Evolutionary conservation across 2,329 filamentous ascomycete species (phyloP).

Genomic region (Diaporthe eres): DNA sequence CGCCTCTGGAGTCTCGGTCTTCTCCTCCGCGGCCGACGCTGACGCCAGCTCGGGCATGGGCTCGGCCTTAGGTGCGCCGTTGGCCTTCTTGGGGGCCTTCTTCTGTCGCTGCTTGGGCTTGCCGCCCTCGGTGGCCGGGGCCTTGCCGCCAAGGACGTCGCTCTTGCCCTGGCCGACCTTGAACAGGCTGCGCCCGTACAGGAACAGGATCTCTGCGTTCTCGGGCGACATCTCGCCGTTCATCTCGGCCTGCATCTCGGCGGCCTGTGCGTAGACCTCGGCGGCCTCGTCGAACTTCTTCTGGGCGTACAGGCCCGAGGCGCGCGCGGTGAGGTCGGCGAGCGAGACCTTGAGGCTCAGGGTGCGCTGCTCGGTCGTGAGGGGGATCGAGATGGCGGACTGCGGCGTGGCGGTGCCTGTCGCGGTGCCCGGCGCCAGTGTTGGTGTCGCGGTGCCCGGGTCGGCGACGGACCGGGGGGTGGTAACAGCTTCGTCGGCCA

Average conservation of each 20-base stretch:
- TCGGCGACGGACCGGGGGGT: constrained; percentile 36
- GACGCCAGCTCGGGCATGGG: constrained; percentile 54
- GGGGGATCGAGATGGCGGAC: constrained; percentile 45
- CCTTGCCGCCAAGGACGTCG: constrained; percentile 90
- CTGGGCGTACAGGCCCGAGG: constrained; percentile 86
- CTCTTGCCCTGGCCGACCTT: constrained; percentile 95
- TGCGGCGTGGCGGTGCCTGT: constrained; percentile 52
- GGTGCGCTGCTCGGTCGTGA: constrained; percentile 51
- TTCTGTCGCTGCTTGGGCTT: constrained; percentile 69
- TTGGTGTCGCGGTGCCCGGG: constrained; percentile 31
- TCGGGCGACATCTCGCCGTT: constrained; percentile 92
- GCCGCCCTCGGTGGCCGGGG: constrained; percentile 69
- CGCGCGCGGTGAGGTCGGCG: constrained; percentile 83
- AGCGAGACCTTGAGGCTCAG: constrained; percentile 72
- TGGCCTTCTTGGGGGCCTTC: constrained; percentile 63
- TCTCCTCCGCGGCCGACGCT: not conserved
- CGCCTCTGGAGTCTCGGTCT: constrained; percentile 48
- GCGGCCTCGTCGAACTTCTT: constrained; percentile 90
- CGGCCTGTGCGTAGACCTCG: constrained; percentile 89
- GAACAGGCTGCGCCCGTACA: constrained; percentile 94
- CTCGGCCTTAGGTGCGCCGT: constrained; percentile 52
- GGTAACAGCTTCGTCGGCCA: constrained; percentile 41
- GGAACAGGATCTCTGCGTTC: constrained; percentile 94
- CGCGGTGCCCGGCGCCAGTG: constrained; percentile 44
- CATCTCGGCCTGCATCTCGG: constrained; percentile 89